Evolutionary conservation across 1,139 yeast genomes (phyloP), one percentile per base, ranked within the genome.

Genomic region (Candida freyschussii): DNA sequence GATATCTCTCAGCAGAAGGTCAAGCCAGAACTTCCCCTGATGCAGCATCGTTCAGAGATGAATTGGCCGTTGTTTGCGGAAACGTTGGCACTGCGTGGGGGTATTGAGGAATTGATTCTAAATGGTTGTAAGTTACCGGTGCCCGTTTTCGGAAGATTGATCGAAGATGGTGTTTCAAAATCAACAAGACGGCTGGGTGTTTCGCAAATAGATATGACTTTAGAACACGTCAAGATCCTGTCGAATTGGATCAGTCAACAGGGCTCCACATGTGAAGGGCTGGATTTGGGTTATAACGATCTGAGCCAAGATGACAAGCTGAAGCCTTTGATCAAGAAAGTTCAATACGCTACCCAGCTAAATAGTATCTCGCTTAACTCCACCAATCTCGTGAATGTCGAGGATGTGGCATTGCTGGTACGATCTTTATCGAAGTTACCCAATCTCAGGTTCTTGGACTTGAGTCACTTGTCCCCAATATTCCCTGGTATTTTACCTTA

Each of bases 241-340:
- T 67, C 77, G 13, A 60, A 72, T 31, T 84, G 94, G 91, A 67
- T 82, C 27, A 64, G 75, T 4, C 53, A 60, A 19, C 68, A 69
- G 7, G 55, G 60, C 13, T 66, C 77, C 13, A 67, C 68, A 13
- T 76, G 89, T 53, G 76, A 79, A 44, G 96, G 96, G 3, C 70
- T 89, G 15, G 96, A 87, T 62, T 59, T 87, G 30, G 95, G 91
- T 2, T 87, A 81, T 45, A 87, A 87, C 55, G 85, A 82, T 52
- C 58, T 87, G 41, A 69, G 76, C 33, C 48, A 67, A 6, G 74
- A 36, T 16, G 44, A 74, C 5, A 73, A 73, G 47, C 56, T 75
- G 42, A 61, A 60, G 37, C 69, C 72, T 15, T 35, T 59, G 46
- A 52, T 57, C 24, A 47, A 55, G 26, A 47, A 47, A 38, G 36